These are phyloP conservation scores for Oryza coarctata DNA, from an alignment of 176 grass and related monocot genomes.

Conservation along the genomic window DNA sequence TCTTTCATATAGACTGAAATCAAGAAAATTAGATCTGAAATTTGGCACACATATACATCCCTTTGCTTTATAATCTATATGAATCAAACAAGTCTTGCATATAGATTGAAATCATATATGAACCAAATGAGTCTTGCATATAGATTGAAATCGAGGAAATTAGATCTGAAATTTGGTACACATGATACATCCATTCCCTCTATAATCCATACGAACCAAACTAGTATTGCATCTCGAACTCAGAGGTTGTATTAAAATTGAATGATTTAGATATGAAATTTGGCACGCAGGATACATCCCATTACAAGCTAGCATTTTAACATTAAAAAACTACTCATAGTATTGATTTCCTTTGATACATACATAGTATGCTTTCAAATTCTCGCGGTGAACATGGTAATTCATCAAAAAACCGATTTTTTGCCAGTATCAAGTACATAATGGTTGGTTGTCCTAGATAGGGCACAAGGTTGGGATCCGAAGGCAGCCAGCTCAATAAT, in stretches of 20 bases:
- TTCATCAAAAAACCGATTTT: not conserved
- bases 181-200: too few species aligned
- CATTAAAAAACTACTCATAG: not conserved
- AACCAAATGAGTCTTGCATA: not conserved
- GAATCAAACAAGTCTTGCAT: not conserved
- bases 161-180: too few species aligned
- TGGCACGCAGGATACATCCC: not conserved
- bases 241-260: not conserved
- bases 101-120: too few species aligned
- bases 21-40: too few species aligned
- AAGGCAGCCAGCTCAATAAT: slow-evolving; percentile 17
- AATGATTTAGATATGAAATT: not conserved
- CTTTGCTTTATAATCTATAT: not conserved
- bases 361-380: not conserved
- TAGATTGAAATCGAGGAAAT: too few species aligned
- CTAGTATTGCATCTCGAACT: not conserved
- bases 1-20: too few species aligned
- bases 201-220: not conserved
- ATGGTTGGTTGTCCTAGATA: not conserved
- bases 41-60: too few species aligned
- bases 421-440: not conserved
- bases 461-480: slow-evolving; percentile 19
- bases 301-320: not conserved
- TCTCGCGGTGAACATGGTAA: not conserved
- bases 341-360: not conserved